phyloP scores from a whole-genome alignment of 2,329 filamentous ascomycete species.

The Paraconiothyrium sp. region DNA sequence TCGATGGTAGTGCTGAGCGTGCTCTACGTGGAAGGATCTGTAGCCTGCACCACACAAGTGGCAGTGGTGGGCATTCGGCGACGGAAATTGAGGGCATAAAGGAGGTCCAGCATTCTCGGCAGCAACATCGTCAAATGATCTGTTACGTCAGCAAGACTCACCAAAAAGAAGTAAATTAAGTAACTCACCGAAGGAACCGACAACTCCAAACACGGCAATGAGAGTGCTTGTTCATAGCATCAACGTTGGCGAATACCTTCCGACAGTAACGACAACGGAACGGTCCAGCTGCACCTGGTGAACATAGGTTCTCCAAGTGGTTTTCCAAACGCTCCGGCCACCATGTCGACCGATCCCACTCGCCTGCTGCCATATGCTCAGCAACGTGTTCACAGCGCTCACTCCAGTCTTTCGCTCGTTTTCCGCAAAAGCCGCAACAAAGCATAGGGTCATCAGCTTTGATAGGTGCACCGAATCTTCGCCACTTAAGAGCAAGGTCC shows the following conservation, averaged over 20 bases:
- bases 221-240: slow-evolving; percentile 44
- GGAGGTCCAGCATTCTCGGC: slow-evolving; percentile 44
- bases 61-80: slow-evolving; percentile 47
- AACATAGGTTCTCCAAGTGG: slow-evolving; percentile 44
- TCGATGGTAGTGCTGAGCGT: slow-evolving; percentile 45
- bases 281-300: slow-evolving; percentile 38
- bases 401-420: slow-evolving; percentile 42
- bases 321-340: slow-evolving; percentile 45
- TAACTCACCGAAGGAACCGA: slow-evolving; percentile 37
- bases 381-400: slow-evolving; percentile 46
- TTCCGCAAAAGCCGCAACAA: slow-evolving; percentile 48
- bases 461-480: slow-evolving; percentile 46
- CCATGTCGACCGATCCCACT: slow-evolving; percentile 42
- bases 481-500: slow-evolving; percentile 47
- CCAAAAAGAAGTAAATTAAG: no score
- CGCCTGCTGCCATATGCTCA: slow-evolving; percentile 42
- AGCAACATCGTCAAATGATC: slow-evolving; percentile 44
- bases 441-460: slow-evolving; percentile 48
- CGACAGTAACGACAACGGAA: slow-evolving; percentile 47
- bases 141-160: background rate
- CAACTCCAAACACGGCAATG: slow-evolving; percentile 49
- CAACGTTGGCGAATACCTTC: slow-evolving; percentile 43
- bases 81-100: slow-evolving; percentile 44
- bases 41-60: slow-evolving; percentile 48
- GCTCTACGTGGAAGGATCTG: slow-evolving; percentile 42